phyloP scores from a whole-genome alignment of 2,329 filamentous ascomycete genomes.

The Ascochyta fabae region DNA sequence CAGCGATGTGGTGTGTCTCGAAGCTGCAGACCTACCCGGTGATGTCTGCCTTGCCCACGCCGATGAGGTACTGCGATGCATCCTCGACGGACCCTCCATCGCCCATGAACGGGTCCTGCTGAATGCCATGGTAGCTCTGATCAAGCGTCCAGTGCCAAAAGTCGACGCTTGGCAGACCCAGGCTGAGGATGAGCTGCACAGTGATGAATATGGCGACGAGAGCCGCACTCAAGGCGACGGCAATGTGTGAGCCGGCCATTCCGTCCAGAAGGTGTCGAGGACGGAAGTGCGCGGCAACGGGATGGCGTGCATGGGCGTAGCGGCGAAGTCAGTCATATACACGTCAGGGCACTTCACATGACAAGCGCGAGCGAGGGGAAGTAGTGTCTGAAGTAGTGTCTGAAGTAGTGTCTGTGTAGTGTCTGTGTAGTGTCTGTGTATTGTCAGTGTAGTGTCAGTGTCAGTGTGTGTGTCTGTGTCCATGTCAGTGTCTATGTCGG shows the following conservation, averaged over 20 bases:
- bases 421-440: too few species aligned
- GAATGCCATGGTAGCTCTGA: conserved; percentile 26
- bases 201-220: conserved; percentile 43
- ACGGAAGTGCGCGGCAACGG: conserved; percentile 22
- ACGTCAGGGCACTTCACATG: conserved; percentile 1
- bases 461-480: too few species aligned
- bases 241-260: conserved; percentile 51
- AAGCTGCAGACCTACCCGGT: conserved; percentile 61
- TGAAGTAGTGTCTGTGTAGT: too few species aligned
- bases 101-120: conserved; percentile 35
- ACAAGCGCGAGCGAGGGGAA: too few species aligned
- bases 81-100: conserved; percentile 38
- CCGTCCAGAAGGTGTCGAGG: conserved; percentile 23
- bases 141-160: conserved; percentile 45
- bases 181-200: conserved; percentile 42
- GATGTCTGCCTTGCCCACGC: conserved; percentile 75
- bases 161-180: conserved; percentile 46
- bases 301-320: not conserved
- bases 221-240: conserved; percentile 47
- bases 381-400: too few species aligned
- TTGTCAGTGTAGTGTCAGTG: too few species aligned
- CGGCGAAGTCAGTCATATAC: conserved; percentile 3
- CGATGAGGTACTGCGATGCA: conserved; percentile 64
- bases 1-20: not conserved
- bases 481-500: too few species aligned